A percentile compares a stretch with the other conserved stretches of the same genome.
phyloP scores from a whole-genome alignment of 208 protist genomes.

The Trypanosoma avium region DNA sequence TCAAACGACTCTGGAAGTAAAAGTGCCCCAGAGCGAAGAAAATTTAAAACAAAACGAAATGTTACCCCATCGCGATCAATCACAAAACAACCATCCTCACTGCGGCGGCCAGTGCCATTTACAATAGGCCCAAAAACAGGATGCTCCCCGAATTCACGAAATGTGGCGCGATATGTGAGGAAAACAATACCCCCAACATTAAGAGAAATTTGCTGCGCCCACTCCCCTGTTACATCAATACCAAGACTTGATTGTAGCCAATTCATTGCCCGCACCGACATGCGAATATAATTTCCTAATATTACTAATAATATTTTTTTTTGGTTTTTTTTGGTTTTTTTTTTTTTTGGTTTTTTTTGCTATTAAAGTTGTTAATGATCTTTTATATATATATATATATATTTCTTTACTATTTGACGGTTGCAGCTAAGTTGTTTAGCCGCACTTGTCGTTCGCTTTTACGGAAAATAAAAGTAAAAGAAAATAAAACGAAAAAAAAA shows the following conservation, averaged over 20 bases:
- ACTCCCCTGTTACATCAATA: conserved; percentile 48
- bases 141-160: conserved; percentile 34
- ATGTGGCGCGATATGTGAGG: conserved; percentile 36
- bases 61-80: conserved; percentile 63
- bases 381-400: too few species aligned
- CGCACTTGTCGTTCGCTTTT: neutral
- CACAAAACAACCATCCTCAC: conserved; percentile 61
- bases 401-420: too few species aligned
- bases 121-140: conserved; percentile 62
- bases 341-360: neutral
- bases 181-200: conserved; percentile 71
- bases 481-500: neutral
- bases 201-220: conserved; percentile 41
- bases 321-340: neutral
- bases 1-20: conserved; percentile 48
- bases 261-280: conserved; percentile 39
- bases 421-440: too few species aligned
- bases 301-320: conserved; percentile 10
- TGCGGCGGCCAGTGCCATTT: conserved; percentile 27
- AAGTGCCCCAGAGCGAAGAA: conserved; percentile 48
- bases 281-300: conserved; percentile 9
- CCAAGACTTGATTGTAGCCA: conserved; percentile 32
- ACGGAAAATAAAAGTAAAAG: neutral
- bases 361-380: neutral
- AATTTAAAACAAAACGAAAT: conserved; percentile 71